Base-by-base conservation (phyloP, 1,284 basidiomycete species). In the Abortiporus biennis region DNA sequence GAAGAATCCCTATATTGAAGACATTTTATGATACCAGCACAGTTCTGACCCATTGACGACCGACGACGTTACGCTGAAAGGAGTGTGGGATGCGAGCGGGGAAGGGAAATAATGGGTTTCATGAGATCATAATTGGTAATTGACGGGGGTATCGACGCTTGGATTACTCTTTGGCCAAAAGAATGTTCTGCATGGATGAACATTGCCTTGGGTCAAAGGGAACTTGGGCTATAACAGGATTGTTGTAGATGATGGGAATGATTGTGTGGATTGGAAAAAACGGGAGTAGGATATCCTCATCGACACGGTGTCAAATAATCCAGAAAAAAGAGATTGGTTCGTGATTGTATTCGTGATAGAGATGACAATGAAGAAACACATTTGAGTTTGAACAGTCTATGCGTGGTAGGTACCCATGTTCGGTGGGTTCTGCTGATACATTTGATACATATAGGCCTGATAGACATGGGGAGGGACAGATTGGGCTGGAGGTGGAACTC, bases 381-480 rank as follows among this genome's bases (percentile, higher is more conserved):
- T n/a, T 21, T 17, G 30, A 36, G 43, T 32, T 40, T 38, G 29
- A 33, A 36, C 38, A 29, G 46, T 77, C 82, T 71, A 86, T 58
- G 78, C 65, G 58, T 82, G 82, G 72, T 78, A 88, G 40, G 79
- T 58, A 55, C 84, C 82, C 78, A 86, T 83, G 64, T 81, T 81
- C 50, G 75, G 74, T 30, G 78, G 74, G 51, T 75, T 77, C 54
- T 64, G 80, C 64, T 84, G 80, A 63, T 87, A 86, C 63, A 80
- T 69, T 64, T 82, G 80, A 57, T 88, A 87, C 80, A 86, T 81
- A 67, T 87, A 88, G 47, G 79, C 72, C 64, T 85, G 80, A 59
- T 88, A 88, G 51, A 84, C 63, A 54, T 84, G 81, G 43, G 81
- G 81, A 9, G 80, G 80, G 27, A 85, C 67, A 27, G 74, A 66